A percentile compares a stretch with the other conserved stretches of the same genome.
These are phyloP conservation scores for Ceratobasidium papillatum DNA, from an alignment of 1,284 basidiomycete genomes.

Conservation along the genomic window DNA sequence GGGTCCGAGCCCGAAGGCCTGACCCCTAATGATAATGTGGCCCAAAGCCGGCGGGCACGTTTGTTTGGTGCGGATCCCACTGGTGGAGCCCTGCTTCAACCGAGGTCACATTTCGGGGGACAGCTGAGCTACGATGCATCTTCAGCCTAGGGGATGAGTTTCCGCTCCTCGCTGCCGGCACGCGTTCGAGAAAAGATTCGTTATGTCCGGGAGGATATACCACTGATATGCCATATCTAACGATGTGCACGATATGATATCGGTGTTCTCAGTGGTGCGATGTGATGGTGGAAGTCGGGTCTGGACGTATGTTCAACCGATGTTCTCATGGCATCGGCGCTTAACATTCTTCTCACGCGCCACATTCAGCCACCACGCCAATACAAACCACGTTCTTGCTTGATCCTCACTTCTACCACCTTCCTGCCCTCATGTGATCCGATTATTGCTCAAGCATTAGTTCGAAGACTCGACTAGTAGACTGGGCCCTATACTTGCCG, in stretches of 20 bases:
- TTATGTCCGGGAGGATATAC: not conserved
- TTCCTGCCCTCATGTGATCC: no score
- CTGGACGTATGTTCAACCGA: not conserved
- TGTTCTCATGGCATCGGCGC: conserved; percentile 4
- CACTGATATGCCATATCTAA: not conserved
- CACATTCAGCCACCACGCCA: conserved; percentile 6
- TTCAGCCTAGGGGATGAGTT: not conserved
- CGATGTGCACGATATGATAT: not conserved
- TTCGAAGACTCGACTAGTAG: not conserved
- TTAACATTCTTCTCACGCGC: conserved; percentile 7
- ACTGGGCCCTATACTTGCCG: not conserved
- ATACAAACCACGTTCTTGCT: not conserved
- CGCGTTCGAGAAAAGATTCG: not conserved
- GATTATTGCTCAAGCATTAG: not conserved
- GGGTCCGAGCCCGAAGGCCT: not conserved
- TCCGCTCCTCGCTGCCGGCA: not conserved
- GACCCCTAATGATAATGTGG: not conserved
- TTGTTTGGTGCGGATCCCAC: conserved; percentile 5
- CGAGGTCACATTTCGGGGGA: conserved; percentile 16
- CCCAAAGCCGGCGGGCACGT: not conserved
- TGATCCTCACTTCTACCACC: not conserved
- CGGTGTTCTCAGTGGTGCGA: not conserved
- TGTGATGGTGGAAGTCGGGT: conserved; percentile 7
- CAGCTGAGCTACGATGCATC: conserved; percentile 16
- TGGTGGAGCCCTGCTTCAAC: conserved; percentile 10